A percentile compares a stretch with the other conserved stretches of the same genome.
phyloP scores from a whole-genome alignment of 768 basidiomycete genomes.

The Lactifluus rugatus region DNA sequence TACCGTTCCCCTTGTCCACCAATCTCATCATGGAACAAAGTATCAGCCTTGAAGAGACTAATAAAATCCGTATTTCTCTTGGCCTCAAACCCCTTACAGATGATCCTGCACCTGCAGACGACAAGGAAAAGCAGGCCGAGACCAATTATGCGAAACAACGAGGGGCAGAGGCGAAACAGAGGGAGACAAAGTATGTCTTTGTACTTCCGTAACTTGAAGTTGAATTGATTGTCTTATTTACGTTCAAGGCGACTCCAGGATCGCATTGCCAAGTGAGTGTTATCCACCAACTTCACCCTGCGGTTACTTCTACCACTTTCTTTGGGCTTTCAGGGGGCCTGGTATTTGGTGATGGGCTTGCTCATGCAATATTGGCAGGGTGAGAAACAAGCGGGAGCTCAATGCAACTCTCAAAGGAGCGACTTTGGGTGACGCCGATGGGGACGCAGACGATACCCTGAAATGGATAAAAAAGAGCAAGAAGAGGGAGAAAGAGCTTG shows the following conservation, averaged over 20 bases:
- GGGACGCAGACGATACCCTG: conserved; percentile 64
- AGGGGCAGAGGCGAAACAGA: conserved; percentile 58
- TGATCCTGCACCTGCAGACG: conserved; percentile 57
- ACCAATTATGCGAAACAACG: conserved; percentile 71
- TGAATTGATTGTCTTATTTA: conserved; percentile 17
- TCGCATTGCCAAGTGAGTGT: conserved; percentile 80
- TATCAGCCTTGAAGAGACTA: conserved; percentile 89
- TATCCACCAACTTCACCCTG: conserved; percentile 14
- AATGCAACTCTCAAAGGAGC: conserved; percentile 85
- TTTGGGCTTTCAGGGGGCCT: conserved; percentile 25
- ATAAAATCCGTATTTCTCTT: conserved; percentile 88
- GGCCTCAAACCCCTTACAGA: conserved; percentile 92
- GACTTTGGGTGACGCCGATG: conserved; percentile 84
- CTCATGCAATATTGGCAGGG: conserved; percentile 44
- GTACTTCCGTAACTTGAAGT: background rate
- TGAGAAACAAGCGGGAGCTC: conserved; percentile 89
- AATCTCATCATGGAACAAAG: conserved; percentile 57
- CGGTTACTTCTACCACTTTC: conserved; percentile 25
- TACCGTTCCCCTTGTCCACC: background rate
- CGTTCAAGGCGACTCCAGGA: conserved; percentile 54
- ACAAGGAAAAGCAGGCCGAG: conserved; percentile 77
- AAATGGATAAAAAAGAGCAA: conserved; percentile 90
- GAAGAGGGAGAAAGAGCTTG: conserved; percentile 85
- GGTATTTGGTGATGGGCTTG: conserved; percentile 33
- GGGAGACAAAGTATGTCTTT: conserved; percentile 59